phyloP scores from a whole-genome alignment of 495 filamentous ascomycete genomes.

The Penicillium taxi region DNA sequence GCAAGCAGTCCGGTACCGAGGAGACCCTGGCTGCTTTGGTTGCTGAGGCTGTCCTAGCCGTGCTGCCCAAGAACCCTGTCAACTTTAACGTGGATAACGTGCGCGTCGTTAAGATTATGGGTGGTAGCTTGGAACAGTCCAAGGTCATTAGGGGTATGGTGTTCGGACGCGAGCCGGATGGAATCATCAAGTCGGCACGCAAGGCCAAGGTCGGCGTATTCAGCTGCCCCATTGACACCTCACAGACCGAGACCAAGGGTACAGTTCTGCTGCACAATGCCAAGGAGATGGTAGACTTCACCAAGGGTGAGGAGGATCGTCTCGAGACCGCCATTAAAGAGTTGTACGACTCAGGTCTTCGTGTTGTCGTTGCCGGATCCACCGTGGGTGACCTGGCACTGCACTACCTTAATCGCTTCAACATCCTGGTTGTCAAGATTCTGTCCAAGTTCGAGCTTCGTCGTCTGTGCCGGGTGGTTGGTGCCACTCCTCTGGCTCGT shows the following conservation, averaged over 20 bases:
- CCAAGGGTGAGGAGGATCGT: slow-evolving; percentile 89
- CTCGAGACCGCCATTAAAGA: slow-evolving; percentile 90
- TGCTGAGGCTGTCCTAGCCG: slow-evolving; percentile 85
- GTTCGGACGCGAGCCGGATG: slow-evolving; percentile 86
- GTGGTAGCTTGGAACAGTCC: slow-evolving; percentile 86
- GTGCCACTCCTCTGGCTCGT: slow-evolving; percentile 88
- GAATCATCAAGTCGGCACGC: slow-evolving; percentile 75
- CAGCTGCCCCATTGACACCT: slow-evolving; percentile 91
- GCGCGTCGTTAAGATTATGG: slow-evolving; percentile 99
- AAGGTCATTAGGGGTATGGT: slow-evolving; percentile 98
- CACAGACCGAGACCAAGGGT: slow-evolving; percentile 98
- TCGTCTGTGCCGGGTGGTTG: slow-evolving; percentile 89
- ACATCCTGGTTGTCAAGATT: slow-evolving; percentile 93
- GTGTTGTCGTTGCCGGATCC: slow-evolving; percentile 84
- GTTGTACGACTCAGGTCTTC: slow-evolving; percentile 83
- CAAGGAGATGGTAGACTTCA: slow-evolving; percentile 97
- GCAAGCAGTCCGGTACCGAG: slow-evolving; percentile 92
- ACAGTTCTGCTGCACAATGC: slow-evolving; percentile 97
- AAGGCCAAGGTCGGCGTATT: slow-evolving; percentile 96
- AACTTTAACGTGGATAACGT: slow-evolving; percentile 99
- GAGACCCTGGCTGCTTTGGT: slow-evolving; percentile 79
- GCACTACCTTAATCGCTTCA: slow-evolving; percentile 96
- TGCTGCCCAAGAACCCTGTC: slow-evolving; percentile 91
- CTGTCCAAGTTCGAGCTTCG: slow-evolving; percentile 97
- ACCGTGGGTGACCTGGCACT: slow-evolving; percentile 91